These are phyloP conservation scores for Xanthoconium separans DNA, from an alignment of 1,284 basidiomycete species.

Conservation along the genomic window DNA sequence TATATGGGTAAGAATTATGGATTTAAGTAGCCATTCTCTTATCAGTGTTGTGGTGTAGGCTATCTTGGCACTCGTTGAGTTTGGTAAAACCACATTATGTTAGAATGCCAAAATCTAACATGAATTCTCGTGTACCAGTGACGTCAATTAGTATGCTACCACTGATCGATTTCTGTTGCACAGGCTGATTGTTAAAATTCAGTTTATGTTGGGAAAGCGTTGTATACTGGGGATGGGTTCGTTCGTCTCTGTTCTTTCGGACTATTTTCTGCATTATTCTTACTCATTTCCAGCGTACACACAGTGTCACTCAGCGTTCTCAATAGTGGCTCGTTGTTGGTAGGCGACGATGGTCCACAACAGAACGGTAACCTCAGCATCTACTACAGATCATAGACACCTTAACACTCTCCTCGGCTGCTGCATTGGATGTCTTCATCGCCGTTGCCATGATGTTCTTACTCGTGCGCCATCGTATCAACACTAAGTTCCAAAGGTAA, in stretches of 20 bases:
- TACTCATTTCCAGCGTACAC: background rate
- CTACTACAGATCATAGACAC: background rate
- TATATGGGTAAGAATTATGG: slow-evolving; percentile 9
- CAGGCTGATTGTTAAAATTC: background rate
- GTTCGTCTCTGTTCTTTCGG: background rate
- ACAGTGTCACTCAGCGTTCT: background rate
- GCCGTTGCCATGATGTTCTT: background rate
- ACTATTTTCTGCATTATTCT: background rate
- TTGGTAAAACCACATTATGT: slow-evolving; percentile 5
- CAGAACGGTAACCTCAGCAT: background rate
- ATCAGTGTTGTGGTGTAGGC: background rate
- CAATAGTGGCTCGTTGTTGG: background rate
- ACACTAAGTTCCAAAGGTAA: background rate
- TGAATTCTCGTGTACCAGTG: background rate
- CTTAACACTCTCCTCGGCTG: background rate
- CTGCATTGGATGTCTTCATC: background rate
- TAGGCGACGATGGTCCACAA: background rate
- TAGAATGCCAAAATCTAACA: background rate
- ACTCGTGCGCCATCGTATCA: background rate
- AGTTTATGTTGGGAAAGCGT: slow-evolving; percentile 2
- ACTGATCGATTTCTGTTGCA: background rate
- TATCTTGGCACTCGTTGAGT: background rate
- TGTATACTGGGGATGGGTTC: slow-evolving; percentile 9
- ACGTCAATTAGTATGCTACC: background rate
- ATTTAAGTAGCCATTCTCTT: background rate